phyloP scores from a whole-genome alignment of 1,284 basidiomycete genomes.

The Agaricales sp. region DNA sequence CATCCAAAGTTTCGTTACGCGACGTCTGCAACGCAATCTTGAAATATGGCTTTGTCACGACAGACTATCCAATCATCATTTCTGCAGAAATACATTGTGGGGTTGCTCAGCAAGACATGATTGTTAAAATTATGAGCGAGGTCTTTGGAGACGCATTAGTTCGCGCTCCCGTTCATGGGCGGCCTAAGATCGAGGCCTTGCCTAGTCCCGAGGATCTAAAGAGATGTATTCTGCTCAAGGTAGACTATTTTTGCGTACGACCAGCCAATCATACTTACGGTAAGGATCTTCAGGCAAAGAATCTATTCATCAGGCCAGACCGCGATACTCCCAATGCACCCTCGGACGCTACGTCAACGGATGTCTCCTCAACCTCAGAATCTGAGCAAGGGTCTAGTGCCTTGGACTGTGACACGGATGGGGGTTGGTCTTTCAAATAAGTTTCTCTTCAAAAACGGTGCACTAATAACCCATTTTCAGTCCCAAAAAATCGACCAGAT shows the following conservation, averaged over 20 bases:
- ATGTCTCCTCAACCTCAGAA: not conserved
- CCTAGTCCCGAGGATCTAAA: conserved; percentile 69
- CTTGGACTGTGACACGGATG: not conserved
- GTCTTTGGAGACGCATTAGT: conserved; percentile 58
- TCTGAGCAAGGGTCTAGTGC: not conserved
- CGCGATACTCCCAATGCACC: not conserved
- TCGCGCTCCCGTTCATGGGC: conserved; percentile 30
- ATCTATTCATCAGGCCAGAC: conserved; percentile 21
- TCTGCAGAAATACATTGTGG: conserved; percentile 75
- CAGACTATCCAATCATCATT: conserved; percentile 74
- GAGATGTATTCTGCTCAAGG: conserved; percentile 63
- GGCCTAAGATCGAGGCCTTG: conserved; percentile 29
- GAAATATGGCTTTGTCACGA: conserved; percentile 74
- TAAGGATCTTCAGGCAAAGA: conserved; percentile 29
- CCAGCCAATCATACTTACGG: not conserved
- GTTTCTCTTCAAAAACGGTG: not conserved
- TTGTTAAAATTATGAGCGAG: conserved; percentile 52
- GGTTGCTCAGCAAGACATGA: conserved; percentile 55
- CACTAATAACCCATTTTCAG: not conserved
- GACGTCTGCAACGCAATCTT: conserved; percentile 67
- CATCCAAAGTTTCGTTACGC: conserved; percentile 57
- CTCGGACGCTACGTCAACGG: not conserved
- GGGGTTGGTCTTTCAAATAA: not conserved
- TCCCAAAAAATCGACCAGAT: not conserved
- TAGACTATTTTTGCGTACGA: conserved; percentile 15